Evolutionary conservation across 2,329 filamentous ascomycete species (phyloP).

Genomic region (Ceratocystis lukuohia): DNA sequence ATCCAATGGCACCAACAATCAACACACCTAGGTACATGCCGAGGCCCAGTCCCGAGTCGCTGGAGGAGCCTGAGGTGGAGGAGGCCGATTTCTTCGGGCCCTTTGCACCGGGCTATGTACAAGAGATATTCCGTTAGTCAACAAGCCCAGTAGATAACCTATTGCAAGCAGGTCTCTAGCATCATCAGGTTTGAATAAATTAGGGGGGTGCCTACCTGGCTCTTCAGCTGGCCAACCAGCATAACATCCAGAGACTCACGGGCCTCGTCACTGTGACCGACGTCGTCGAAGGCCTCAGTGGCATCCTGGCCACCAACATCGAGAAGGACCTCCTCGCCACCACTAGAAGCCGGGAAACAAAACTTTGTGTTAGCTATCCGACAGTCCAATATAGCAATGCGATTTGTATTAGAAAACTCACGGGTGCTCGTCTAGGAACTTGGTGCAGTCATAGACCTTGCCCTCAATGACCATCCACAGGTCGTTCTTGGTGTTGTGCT

Average conservation of each 20-base stretch:
- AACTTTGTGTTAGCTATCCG: background rate
- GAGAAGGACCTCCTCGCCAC: conserved; percentile 94
- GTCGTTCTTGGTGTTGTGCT: conserved; percentile 89
- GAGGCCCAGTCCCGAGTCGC: conserved; percentile 51
- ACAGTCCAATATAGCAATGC: background rate
- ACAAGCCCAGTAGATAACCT: background rate
- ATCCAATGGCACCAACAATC: conserved; percentile 62
- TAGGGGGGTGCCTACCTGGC: conserved; percentile 45
- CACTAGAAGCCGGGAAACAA: conserved; percentile 39
- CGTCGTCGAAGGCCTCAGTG: conserved; percentile 97
- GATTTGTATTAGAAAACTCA: conserved; percentile 32
- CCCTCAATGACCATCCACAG: conserved; percentile 85
- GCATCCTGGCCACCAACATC: conserved; percentile 93
- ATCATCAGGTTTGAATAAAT: background rate
- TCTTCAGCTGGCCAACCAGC: conserved; percentile 64
- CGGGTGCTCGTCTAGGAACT: conserved; percentile 96
- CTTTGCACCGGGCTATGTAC: conserved; percentile 61
- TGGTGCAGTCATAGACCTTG: conserved; percentile 82
- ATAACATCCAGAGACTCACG: conserved; percentile 79
- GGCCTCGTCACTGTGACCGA: conserved; percentile 97
- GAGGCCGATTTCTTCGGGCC: conserved; percentile 47
- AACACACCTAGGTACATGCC: conserved; percentile 72
- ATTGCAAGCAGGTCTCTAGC: too few relatives aligned
- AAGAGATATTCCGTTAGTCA: background rate
- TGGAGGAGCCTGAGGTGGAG: conserved; percentile 36